Evolutionary conservation across 352 stramenopile species (phyloP), one percentile per base, ranked within the genome.

Genomic region (Heterotrichella gracilis): DNA sequence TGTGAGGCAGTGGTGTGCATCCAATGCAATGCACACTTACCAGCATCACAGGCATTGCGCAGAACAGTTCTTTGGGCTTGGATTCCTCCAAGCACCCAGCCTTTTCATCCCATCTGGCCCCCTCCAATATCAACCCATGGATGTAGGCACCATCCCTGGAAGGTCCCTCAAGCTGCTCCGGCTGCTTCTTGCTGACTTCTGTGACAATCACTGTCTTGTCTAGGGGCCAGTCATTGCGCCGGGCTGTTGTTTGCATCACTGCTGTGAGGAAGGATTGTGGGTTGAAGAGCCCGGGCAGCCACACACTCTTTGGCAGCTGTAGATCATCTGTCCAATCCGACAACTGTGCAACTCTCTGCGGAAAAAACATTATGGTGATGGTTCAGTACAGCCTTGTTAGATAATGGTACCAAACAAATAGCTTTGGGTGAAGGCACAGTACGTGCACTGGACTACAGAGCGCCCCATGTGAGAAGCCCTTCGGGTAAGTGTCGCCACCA

Each of bases 11-110:
- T n/a, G n/a, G n/a, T n/a, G n/a, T n/a, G n/a, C n/a, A n/a, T n/a
- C n/a, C n/a, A n/a, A n/a, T n/a, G n/a, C n/a, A n/a, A n/a, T n/a
- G n/a, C n/a, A n/a, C n/a, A n/a, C n/a, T n/a, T n/a, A n/a, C n/a
- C n/a, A n/a, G n/a, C 75, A 98, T 93, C 67, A 97, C 83, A 20
- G 91, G 90, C 86, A 97, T 94, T 21, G 80, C 69, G 39, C 80
- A 94, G 73, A 95, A 97, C 86, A 98, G 96, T 75, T 97, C 91
- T 75, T 95, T 95, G 13, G 90, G 90, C 69, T 88, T 81, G 19
- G 82, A 93, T 25, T 89, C 90, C 72, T 95, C 87, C 40, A 97
- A 84, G 20, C 83, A 88, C 73, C 82, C 82, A 71, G 87, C 88
- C 66, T 78, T 83, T 22, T 82, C 75, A 71, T 95, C 86, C 86